phyloP scores from a whole-genome alignment of 1,139 yeast species.

The Candida smagusa region DNA sequence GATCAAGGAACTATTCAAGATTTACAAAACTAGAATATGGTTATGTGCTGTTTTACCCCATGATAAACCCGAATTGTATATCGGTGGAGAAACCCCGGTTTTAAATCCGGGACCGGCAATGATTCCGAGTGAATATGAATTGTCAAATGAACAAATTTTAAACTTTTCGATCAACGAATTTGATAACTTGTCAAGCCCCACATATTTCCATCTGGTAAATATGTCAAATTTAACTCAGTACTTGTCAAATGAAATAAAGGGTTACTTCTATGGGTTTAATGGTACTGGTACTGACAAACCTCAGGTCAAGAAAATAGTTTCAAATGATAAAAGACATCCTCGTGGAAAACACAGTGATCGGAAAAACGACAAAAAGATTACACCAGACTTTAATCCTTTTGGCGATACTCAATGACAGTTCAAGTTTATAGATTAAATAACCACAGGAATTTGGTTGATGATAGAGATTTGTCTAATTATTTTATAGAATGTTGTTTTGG shows the following conservation, averaged over 20 bases:
- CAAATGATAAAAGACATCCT: slow-evolving; percentile 1
- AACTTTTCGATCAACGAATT: slow-evolving; percentile 41
- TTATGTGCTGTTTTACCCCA: slow-evolving; percentile 73
- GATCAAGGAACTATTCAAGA: slow-evolving; percentile 86
- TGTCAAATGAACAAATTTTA: slow-evolving; percentile 40
- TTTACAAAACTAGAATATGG: slow-evolving; percentile 96
- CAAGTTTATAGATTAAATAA: neutral
- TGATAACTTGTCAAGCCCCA: slow-evolving; percentile 31
- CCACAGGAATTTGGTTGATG: no score
- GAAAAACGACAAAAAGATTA: slow-evolving; percentile 2
- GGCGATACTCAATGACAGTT: slow-evolving; percentile 15
- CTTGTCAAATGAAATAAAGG: slow-evolving; percentile 32
- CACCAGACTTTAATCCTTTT: slow-evolving; percentile 32
- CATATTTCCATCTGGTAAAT: slow-evolving; percentile 44
- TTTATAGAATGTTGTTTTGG: no score
- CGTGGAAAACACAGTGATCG: slow-evolving; percentile 3
- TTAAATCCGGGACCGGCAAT: slow-evolving; percentile 2
- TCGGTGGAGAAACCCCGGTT: slow-evolving; percentile 11
- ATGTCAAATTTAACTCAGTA: slow-evolving; percentile 34
- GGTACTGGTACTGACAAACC: slow-evolving; percentile 8
- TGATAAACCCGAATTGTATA: slow-evolving; percentile 33
- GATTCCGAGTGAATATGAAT: slow-evolving; percentile 42
- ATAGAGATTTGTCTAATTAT: no score
- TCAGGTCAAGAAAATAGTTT: slow-evolving; percentile 1
- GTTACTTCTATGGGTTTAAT: slow-evolving; percentile 44